A percentile compares a stretch with the other conserved stretches of the same genome.
Evolutionary conservation across 2,329 filamentous ascomycete species (phyloP).

Genomic region (Botrytis fabae): DNA sequence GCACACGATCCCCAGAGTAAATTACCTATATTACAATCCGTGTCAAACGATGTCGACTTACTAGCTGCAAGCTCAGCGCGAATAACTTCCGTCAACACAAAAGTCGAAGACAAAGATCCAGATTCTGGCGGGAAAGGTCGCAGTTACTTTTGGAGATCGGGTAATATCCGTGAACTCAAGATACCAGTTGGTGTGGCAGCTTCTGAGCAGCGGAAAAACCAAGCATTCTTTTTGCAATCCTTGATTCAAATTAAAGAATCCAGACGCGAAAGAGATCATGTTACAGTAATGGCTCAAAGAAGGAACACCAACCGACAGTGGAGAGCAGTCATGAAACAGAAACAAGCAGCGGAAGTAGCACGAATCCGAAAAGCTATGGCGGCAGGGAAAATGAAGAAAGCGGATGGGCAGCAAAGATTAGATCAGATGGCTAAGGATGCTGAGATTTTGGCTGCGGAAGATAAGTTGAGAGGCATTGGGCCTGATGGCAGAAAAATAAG

Average conservation of each 20-base stretch:
- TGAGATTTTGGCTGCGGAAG: slow-evolving; percentile 17
- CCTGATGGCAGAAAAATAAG: slow-evolving; percentile 12
- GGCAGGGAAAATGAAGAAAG: slow-evolving; percentile 13
- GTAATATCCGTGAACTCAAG: slow-evolving; percentile 18
- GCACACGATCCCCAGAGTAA: slow-evolving; percentile 46
- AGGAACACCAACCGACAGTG: slow-evolving; percentile 35
- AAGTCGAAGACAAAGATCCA: slow-evolving; percentile 18
- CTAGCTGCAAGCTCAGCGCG: slow-evolving; percentile 70
- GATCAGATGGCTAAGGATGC: slow-evolving; percentile 32
- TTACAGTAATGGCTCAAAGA: slow-evolving; percentile 57
- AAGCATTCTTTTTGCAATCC: slow-evolving; percentile 61
- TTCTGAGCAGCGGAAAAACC: slow-evolving; percentile 43
- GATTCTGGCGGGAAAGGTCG: slow-evolving; percentile 4
- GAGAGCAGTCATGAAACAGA: slow-evolving; percentile 26
- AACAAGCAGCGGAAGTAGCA: slow-evolving; percentile 27
- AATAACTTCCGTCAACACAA: slow-evolving; percentile 58
- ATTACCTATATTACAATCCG: slow-evolving; percentile 51
- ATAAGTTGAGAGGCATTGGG: slow-evolving; percentile 17
- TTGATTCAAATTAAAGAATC: slow-evolving; percentile 64
- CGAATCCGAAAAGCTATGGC: slow-evolving; percentile 30
- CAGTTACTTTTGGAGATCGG: slow-evolving; percentile 17
- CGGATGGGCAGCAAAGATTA: slow-evolving; percentile 26
- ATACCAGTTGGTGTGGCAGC: slow-evolving; percentile 35
- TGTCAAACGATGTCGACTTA: slow-evolving; percentile 64
- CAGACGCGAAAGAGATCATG: slow-evolving; percentile 64